Percentiles rank a stretch among this genome's conserved stretches.
phyloP scores from a whole-genome alignment of 495 filamentous ascomycete genomes.

The Hypoxylon fragiforme region DNA sequence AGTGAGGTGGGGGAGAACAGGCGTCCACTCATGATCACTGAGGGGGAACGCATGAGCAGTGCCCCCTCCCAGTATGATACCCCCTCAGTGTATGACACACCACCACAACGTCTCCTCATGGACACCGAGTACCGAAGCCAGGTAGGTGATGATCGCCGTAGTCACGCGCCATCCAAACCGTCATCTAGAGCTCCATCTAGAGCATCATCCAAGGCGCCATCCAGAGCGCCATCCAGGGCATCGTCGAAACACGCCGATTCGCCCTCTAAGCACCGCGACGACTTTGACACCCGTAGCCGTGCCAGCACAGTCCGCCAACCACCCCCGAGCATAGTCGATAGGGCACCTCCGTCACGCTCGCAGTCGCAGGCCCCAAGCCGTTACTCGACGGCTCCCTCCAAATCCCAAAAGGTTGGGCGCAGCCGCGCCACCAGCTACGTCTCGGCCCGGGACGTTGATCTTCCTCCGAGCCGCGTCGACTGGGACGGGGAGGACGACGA shows the following conservation, averaged over 20 bases:
- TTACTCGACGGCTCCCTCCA: neutral
- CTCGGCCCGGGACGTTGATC: constrained; percentile 25
- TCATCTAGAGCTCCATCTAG: neutral
- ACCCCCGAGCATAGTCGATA: constrained; percentile 3
- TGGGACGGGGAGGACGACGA: constrained; percentile 13
- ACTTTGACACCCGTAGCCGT: constrained; percentile 9
- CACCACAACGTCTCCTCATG: constrained; percentile 20
- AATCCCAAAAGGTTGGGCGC: neutral
- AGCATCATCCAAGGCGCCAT: constrained; percentile 1
- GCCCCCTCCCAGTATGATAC: constrained; percentile 6
- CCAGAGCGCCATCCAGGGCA: neutral
- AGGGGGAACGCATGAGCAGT: constrained; percentile 29
- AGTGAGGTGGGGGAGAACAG: constrained; percentile 40
- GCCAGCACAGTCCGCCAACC: constrained; percentile 38
- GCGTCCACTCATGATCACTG: constrained; percentile 37
- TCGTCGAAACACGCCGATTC: constrained; percentile 11
- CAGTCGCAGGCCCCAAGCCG: neutral
- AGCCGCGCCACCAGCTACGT: constrained; percentile 33
- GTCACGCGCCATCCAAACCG: constrained; percentile 16
- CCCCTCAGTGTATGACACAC: too few relatives aligned
- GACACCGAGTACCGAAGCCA: constrained; percentile 43
- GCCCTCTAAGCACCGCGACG: constrained; percentile 6
- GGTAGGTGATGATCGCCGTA: constrained; percentile 13
- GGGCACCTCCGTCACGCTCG: neutral
- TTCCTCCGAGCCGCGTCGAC: constrained; percentile 24